A percentile compares a stretch with the other conserved stretches of the same genome.
Evolutionary conservation across 139 green algal species (phyloP).

Genomic region (Marvania coccoides): DNA sequence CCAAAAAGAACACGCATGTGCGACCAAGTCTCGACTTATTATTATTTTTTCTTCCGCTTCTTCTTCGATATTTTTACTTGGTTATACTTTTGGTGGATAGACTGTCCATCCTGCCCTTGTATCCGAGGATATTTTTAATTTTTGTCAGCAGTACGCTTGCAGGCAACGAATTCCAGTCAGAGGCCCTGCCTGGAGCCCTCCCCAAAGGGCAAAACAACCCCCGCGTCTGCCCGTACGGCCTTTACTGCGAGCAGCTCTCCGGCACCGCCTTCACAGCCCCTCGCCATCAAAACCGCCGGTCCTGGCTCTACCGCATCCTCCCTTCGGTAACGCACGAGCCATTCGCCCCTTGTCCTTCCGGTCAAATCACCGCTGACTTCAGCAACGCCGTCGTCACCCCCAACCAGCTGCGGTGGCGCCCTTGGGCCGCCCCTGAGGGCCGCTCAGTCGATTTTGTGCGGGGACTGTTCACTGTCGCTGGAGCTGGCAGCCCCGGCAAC

Average conservation of each 20-base stretch:
- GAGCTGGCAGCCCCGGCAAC: slow-evolving; percentile 58
- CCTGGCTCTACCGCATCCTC: slow-evolving; percentile 89
- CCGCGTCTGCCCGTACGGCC: slow-evolving; percentile 65
- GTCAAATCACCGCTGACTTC: slow-evolving; percentile 57
- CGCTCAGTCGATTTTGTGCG: slow-evolving; percentile 70
- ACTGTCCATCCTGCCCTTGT: too few relatives aligned
- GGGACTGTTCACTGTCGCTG: slow-evolving; percentile 78
- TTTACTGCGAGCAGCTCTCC: slow-evolving; percentile 91
- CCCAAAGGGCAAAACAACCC: slow-evolving; percentile 87
- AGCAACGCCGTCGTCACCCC: slow-evolving; percentile 54
- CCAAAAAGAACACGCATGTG: too few relatives aligned
- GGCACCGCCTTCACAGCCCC: slow-evolving; percentile 90
- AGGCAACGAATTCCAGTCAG: slow-evolving; percentile 79
- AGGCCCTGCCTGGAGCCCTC: slow-evolving; percentile 78
- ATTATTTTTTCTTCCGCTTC: too few relatives aligned
- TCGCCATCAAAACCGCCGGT: slow-evolving; percentile 56
- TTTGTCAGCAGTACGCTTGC: too few relatives aligned
- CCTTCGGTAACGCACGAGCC: slow-evolving; percentile 83
- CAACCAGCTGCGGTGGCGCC: slow-evolving; percentile 88
- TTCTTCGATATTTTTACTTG: too few relatives aligned
- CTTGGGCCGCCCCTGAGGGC: slow-evolving; percentile 52
- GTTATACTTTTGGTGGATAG: too few relatives aligned
- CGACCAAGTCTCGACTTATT: too few relatives aligned
- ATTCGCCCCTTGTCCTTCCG: slow-evolving; percentile 62
- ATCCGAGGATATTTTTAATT: too few relatives aligned